Base-by-base conservation (phyloP, 176 grass and related monocot species). In the Tillandsia leiboldiana region DNA sequence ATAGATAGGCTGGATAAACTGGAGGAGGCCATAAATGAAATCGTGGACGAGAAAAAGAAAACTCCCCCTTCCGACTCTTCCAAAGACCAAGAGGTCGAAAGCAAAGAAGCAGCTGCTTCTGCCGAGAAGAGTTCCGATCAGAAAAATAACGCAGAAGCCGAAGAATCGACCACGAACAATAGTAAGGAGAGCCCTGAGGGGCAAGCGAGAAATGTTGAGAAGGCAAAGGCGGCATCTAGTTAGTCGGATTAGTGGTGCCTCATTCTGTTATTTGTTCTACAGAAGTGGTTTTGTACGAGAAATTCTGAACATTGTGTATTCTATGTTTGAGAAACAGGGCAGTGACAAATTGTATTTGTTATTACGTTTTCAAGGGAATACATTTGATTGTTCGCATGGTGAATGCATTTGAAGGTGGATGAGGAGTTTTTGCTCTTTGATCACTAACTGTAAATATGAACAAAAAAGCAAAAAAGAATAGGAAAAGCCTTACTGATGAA, bases 1-100 rank as follows among this genome's bases (percentile, higher is more conserved):
- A 74, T 87, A 66, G 78, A 80, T 9, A 88, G 86, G 73, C 82
- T 96, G 67, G 86, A 90, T 87, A 72, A 76, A 63, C 66, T 92
- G 27, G 88, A 96, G 76, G 81, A 72, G 63, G 73, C 57, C 17
- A 67, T 96, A 53, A 87, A 96, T 63, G 86, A 83, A 69, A 87
- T 92, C 74, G 70, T 82, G 0, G 71, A 69, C 69, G 81, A 79
- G 11, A 96, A 91, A 83, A 79, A 10, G 68, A 89, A 83, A 87
- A 66, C 26, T 51, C 14, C 73, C 18, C 48, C 63, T 26, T 67
- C 75, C 53, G 26, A 67, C 67, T 50, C 53, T 69, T 69, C 75
- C 12, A 61, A 56, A 26, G 66, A 69, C 47, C 75, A 69, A 77
- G 26, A 58, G 12, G 29, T 62, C 50, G 22, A 48, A 51, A 68